phyloP scores from a whole-genome alignment of 495 filamentous ascomycete genomes.

The Stereocaulon alpinum region DNA sequence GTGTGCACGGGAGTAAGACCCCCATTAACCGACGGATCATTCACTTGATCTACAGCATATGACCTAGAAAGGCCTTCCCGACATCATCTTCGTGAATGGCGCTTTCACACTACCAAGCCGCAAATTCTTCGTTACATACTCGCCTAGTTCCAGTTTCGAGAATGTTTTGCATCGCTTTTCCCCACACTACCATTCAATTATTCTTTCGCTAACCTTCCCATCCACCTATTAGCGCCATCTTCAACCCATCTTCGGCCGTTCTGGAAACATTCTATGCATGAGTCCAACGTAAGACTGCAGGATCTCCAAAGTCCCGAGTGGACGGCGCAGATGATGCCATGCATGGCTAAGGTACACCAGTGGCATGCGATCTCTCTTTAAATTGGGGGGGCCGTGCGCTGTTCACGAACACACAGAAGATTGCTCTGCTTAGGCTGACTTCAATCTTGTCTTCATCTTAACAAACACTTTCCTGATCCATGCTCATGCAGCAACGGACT shows the following conservation, averaged over 20 bases:
- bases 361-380: background rate
- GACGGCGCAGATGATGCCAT: background rate
- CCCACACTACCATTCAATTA: slow-evolving; percentile 1
- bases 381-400: background rate
- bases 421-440: background rate
- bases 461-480: background rate
- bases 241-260: background rate
- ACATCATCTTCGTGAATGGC: background rate
- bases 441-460: background rate
- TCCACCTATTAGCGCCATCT: background rate
- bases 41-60: slow-evolving; percentile 4
- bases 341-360: slow-evolving; percentile 2
- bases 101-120: background rate
- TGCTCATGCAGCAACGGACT: background rate
- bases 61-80: background rate
- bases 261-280: slow-evolving; percentile 17
- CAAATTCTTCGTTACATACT: background rate
- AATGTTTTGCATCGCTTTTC: background rate
- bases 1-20: background rate
- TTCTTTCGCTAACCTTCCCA: background rate
- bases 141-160: background rate
- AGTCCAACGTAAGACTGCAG: slow-evolving; percentile 8
- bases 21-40: background rate
- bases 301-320: slow-evolving; percentile 3
- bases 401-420: background rate